Conservation (phyloP, 768 basidiomycete genomes). For the Amanita pseudoporphyria region DNA sequence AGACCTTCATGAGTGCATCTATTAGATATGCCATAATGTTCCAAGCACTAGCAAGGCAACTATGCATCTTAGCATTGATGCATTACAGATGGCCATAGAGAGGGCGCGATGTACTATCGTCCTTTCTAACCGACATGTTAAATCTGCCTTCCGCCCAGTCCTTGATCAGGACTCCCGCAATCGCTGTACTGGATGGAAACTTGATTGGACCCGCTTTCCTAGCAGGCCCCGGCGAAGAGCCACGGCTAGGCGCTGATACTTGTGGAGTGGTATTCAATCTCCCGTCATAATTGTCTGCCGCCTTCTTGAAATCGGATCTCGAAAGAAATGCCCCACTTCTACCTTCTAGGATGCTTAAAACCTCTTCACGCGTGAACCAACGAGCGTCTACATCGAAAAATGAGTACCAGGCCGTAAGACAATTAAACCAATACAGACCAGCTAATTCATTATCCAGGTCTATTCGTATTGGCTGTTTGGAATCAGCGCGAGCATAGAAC, state of each 20-base stretch:
- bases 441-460: conserved; percentile 96
- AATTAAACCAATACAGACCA: conserved; percentile 34
- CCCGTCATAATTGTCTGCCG: conserved; percentile 29
- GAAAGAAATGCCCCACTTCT: conserved; percentile 38
- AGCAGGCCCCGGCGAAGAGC: conserved; percentile 8
- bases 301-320: conserved; percentile 40
- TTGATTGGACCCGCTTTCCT: conserved; percentile 45
- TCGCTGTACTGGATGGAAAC: conserved; percentile 68
- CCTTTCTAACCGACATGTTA: conserved; percentile 21
- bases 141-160: conserved; percentile 69
- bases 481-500: conserved; percentile 73
- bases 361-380: conserved; percentile 77
- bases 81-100: conserved; percentile 13
- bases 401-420: not conserved
- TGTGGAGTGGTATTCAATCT: conserved; percentile 14
- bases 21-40: too few relatives aligned
- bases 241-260: conserved; percentile 14
- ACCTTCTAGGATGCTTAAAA: conserved; percentile 54
- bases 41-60: too few relatives aligned
- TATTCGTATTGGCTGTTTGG: conserved; percentile 60
- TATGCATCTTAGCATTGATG: not conserved
- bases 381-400: conserved; percentile 52
- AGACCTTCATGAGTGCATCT: too few relatives aligned
- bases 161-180: conserved; percentile 78
- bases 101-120: conserved; percentile 7